A percentile compares a stretch with the other conserved stretches of the same genome.
Conservation (phyloP, 495 filamentous ascomycete species). For the Stereocaulon alpinum region DNA sequence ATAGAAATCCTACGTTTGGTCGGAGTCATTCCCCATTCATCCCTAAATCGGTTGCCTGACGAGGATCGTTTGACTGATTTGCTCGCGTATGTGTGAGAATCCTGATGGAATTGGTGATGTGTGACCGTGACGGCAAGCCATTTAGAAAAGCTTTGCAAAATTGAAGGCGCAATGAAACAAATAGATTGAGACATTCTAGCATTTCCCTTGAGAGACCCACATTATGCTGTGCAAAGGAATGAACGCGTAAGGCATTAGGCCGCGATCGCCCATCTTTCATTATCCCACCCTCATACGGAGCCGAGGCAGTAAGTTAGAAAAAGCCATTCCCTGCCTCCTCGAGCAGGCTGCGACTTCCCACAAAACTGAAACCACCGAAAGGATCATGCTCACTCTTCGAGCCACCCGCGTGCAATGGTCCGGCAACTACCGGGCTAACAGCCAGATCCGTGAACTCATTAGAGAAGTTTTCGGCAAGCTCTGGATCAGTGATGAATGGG, state of each 20-base stretch:
- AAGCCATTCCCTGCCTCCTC: conserved; percentile 31
- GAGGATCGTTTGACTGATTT: not conserved
- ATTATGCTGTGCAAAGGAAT: no score
- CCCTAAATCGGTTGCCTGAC: not conserved
- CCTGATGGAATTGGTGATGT: no score
- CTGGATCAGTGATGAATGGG: conserved; percentile 87
- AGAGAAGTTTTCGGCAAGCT: conserved; percentile 90
- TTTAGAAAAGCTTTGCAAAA: no score
- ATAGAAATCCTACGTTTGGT: not conserved
- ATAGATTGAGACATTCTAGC: no score
- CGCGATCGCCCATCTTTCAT: not conserved
- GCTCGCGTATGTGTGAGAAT: not conserved
- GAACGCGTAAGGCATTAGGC: no score
- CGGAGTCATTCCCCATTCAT: not conserved
- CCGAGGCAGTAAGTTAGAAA: not conserved
- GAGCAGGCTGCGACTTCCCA: conserved; percentile 78
- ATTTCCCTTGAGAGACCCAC: no score
- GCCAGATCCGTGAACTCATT: conserved; percentile 76
- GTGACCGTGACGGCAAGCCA: no score
- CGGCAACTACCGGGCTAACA: conserved; percentile 53
- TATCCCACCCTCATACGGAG: not conserved
- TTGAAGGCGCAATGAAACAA: no score
- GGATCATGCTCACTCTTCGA: conserved; percentile 48
- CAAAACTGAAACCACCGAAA: conserved; percentile 94
- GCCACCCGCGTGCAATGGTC: conserved; percentile 22